A percentile compares a stretch with the other conserved stretches of the same genome.
These are phyloP conservation scores for Lepiota brunneoincarnata DNA, from an alignment of 768 basidiomycete species.

Conservation along the genomic window DNA sequence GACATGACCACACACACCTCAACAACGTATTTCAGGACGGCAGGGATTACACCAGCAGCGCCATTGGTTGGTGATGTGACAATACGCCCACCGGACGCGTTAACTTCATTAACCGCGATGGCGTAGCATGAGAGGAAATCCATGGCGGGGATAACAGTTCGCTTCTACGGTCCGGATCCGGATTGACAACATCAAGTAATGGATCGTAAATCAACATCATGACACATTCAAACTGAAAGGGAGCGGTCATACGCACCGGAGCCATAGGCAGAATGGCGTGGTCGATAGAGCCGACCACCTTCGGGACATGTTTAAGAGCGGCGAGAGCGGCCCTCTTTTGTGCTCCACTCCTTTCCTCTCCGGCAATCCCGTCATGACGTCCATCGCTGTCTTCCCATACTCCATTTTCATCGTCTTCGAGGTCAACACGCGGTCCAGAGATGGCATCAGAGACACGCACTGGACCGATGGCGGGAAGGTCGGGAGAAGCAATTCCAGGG, in stretches of 20 bases:
- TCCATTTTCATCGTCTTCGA: slow-evolving; percentile 14
- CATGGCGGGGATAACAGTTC: slow-evolving; percentile 87
- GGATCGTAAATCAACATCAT: neutral
- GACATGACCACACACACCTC: slow-evolving; percentile 46
- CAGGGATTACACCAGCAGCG: slow-evolving; percentile 91
- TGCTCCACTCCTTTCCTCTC: neutral
- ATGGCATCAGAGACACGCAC: slow-evolving; percentile 20
- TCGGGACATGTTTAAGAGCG: slow-evolving; percentile 26
- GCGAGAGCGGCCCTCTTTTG: slow-evolving; percentile 10
- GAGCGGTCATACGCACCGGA: slow-evolving; percentile 49
- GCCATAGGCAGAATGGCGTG: slow-evolving; percentile 81
- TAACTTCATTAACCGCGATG: slow-evolving; percentile 94
- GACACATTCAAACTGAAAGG: neutral
- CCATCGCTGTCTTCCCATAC: slow-evolving; percentile 12
- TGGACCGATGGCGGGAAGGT: slow-evolving; percentile 30
- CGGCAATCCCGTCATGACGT: neutral
- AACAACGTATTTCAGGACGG: slow-evolving; percentile 84
- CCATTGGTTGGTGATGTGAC: slow-evolving; percentile 96
- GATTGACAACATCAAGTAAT: neutral
- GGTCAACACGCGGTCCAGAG: slow-evolving; percentile 15
- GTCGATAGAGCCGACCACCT: slow-evolving; percentile 74
- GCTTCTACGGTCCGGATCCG: slow-evolving; percentile 46
- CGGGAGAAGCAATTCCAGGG: slow-evolving; percentile 39
- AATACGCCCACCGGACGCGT: slow-evolving; percentile 89
- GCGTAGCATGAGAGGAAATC: slow-evolving; percentile 94